Evolutionary conservation across 805 yeast species (phyloP).

Genomic region (Saturnispora kantuleensis): DNA sequence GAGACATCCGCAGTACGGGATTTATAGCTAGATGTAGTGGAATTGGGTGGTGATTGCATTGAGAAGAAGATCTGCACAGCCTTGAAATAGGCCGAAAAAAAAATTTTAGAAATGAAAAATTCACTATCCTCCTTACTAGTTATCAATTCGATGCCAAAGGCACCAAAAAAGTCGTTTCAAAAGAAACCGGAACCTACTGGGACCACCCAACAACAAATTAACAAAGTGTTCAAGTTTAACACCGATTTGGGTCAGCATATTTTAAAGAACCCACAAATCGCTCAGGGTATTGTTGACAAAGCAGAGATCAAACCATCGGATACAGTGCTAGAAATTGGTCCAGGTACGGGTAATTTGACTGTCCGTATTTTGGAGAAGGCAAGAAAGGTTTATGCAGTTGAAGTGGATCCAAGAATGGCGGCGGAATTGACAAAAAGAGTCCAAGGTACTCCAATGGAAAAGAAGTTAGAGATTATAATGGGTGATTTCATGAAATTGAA

Average conservation of each 20-base stretch:
- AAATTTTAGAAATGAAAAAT: background rate
- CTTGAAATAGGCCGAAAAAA: slow-evolving; percentile 4
- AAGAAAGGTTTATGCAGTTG: slow-evolving; percentile 88
- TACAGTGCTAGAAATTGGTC: slow-evolving; percentile 92
- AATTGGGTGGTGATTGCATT: slow-evolving; percentile 5
- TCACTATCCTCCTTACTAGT: slow-evolving; percentile 3
- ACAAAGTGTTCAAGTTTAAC: slow-evolving; percentile 90
- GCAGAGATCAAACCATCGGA: slow-evolving; percentile 91
- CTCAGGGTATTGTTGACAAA: slow-evolving; percentile 96
- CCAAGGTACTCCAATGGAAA: slow-evolving; percentile 90
- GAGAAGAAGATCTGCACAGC: background rate
- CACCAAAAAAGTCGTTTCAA: slow-evolving; percentile 49
- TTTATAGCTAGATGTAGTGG: slow-evolving; percentile 6
- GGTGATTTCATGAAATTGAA: slow-evolving; percentile 97
- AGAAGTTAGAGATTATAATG: slow-evolving; percentile 79
- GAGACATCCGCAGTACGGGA: slow-evolving; percentile 11
- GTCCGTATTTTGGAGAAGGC: slow-evolving; percentile 90
- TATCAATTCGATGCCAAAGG: slow-evolving; percentile 42
- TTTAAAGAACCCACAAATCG: slow-evolving; percentile 88
- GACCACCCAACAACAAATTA: slow-evolving; percentile 44
- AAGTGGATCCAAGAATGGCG: slow-evolving; percentile 99
- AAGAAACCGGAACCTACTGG: background rate
- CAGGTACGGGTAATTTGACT: slow-evolving; percentile 97
- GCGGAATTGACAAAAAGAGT: slow-evolving; percentile 97
- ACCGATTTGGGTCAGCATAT: slow-evolving; percentile 97